Percentiles rank a stretch among this genome's conserved stretches.
These are phyloP conservation scores for Ophiostoma ips DNA, from an alignment of 2,329 filamentous ascomycete genomes.

Conservation along the genomic window DNA sequence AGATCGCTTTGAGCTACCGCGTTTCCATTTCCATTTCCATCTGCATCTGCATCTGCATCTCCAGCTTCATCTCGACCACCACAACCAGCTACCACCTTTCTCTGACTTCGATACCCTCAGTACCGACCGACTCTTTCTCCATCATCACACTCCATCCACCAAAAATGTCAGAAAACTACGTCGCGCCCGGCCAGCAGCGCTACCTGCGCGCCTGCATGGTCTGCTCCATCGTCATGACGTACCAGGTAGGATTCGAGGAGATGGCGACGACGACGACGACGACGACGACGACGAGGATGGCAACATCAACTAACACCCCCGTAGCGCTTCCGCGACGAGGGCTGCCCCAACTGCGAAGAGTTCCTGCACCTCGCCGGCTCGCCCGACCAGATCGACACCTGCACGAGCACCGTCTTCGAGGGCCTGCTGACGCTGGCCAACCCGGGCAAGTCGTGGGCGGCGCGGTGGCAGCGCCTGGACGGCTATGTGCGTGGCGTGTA, in stretches of 20 bases:
- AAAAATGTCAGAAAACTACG: slow-evolving; percentile 44
- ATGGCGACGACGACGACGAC: no score
- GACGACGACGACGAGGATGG: not conserved
- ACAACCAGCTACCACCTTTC: not conserved
- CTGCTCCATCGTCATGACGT: slow-evolving; percentile 84
- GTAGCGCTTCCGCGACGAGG: slow-evolving; percentile 74
- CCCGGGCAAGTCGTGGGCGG: slow-evolving; percentile 79
- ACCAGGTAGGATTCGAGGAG: slow-evolving; percentile 37
- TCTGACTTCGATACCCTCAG: no score
- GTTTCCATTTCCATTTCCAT: not conserved
- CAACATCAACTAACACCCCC: not conserved
- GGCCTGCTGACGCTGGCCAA: slow-evolving; percentile 76
- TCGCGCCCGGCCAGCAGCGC: slow-evolving; percentile 62
- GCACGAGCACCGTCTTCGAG: slow-evolving; percentile 93
- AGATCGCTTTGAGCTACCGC: not conserved
- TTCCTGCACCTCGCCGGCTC: slow-evolving; percentile 73
- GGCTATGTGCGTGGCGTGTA: slow-evolving; percentile 81
- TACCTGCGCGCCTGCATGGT: slow-evolving; percentile 96
- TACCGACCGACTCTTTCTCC: not conserved
- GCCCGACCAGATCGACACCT: slow-evolving; percentile 72
- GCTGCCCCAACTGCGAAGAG: slow-evolving; percentile 93
- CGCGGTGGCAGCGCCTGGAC: slow-evolving; percentile 89
- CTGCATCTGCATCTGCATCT: not conserved
- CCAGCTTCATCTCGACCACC: not conserved
- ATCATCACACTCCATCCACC: not conserved